phyloP scores from a whole-genome alignment of 1,139 yeast species.

The Hansenula lynferdii region DNA sequence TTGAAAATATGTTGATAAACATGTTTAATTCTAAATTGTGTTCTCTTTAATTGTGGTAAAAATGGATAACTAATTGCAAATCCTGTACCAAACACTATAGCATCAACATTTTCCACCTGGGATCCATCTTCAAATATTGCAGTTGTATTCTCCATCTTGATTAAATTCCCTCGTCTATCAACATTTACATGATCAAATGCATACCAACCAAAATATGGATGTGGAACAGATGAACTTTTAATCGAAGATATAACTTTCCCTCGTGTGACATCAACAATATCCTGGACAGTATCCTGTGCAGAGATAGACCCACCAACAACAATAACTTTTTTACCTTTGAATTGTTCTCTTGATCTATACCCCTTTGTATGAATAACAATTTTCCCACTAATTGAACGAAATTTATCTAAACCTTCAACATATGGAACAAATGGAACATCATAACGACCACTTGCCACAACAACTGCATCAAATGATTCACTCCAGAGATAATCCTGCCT shows the following conservation, averaged over 20 bases:
- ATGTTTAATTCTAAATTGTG: slow-evolving; percentile 23
- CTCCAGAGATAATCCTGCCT: slow-evolving; percentile 2
- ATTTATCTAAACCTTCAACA: slow-evolving; percentile 35
- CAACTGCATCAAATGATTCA: slow-evolving; percentile 33
- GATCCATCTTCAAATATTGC: slow-evolving; percentile 31
- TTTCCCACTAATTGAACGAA: slow-evolving; percentile 30
- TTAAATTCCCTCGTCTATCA: slow-evolving; percentile 3
- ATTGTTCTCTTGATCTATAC: slow-evolving; percentile 19
- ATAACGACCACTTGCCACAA: slow-evolving; percentile 40
- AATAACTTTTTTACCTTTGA: slow-evolving; percentile 35
- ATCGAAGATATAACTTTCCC: slow-evolving; percentile 7
- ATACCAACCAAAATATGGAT: slow-evolving; percentile 5
- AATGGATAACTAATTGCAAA: slow-evolving; percentile 32
- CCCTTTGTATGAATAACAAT: slow-evolving; percentile 36
- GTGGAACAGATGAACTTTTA: slow-evolving; percentile 1
- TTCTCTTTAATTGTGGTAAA: slow-evolving; percentile 12
- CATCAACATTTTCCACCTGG: slow-evolving; percentile 26
- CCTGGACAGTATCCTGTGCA: slow-evolving; percentile 36
- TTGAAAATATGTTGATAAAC: slow-evolving; percentile 35
- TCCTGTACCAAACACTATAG: slow-evolving; percentile 35
- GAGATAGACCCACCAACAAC: slow-evolving; percentile 46
- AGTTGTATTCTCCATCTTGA: slow-evolving; percentile 3
- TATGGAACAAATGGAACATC: slow-evolving; percentile 40
- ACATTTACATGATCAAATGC: slow-evolving; percentile 6
- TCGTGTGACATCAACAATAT: slow-evolving; percentile 1